Evolutionary conservation across 2,329 filamentous ascomycete genomes (phyloP).

Genomic region (Aspergillus ibericus): DNA sequence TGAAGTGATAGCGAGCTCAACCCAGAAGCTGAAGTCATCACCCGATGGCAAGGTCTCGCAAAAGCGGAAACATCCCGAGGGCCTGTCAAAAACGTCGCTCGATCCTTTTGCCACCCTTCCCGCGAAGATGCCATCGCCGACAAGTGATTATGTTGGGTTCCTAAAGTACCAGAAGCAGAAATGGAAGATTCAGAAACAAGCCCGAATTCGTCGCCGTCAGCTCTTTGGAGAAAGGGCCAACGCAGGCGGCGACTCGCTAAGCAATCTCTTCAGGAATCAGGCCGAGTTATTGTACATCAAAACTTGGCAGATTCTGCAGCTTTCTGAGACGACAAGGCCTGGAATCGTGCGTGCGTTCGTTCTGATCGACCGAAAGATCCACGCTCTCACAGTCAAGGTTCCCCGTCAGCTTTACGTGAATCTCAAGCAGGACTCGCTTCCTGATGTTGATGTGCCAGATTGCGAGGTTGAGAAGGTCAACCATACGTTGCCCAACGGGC

Average conservation of each 20-base stretch:
- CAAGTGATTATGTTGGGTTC: slow-evolving; percentile 83
- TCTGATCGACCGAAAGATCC: slow-evolving; percentile 89
- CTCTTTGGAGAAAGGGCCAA: slow-evolving; percentile 83
- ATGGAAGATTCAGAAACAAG: slow-evolving; percentile 96
- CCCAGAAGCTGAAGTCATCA: slow-evolving; percentile 64
- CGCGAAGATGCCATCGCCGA: slow-evolving; percentile 77
- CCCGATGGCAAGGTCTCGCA: slow-evolving; percentile 58
- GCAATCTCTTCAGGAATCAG: slow-evolving; percentile 82
- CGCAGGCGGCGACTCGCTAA: slow-evolving; percentile 61
- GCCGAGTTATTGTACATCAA: slow-evolving; percentile 86
- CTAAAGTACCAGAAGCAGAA: slow-evolving; percentile 95
- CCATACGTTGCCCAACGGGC: slow-evolving; percentile 90
- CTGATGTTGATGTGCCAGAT: slow-evolving; percentile 80
- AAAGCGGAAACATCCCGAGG: slow-evolving; percentile 74
- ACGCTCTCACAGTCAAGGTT: slow-evolving; percentile 83
- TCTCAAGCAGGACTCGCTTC: slow-evolving; percentile 80
- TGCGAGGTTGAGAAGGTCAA: slow-evolving; percentile 92
- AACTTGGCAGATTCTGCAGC: slow-evolving; percentile 92
- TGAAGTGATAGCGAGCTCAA: slow-evolving; percentile 66
- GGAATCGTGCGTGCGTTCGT: slow-evolving; percentile 88
- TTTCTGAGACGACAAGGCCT: slow-evolving; percentile 77
- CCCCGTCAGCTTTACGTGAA: slow-evolving; percentile 90
- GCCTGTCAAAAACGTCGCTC: slow-evolving; percentile 57
- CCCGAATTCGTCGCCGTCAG: slow-evolving; percentile 79
- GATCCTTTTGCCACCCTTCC: slow-evolving; percentile 84